Conservation (phyloP, 768 basidiomycete genomes). For the Lactarius sanguifluus region DNA sequence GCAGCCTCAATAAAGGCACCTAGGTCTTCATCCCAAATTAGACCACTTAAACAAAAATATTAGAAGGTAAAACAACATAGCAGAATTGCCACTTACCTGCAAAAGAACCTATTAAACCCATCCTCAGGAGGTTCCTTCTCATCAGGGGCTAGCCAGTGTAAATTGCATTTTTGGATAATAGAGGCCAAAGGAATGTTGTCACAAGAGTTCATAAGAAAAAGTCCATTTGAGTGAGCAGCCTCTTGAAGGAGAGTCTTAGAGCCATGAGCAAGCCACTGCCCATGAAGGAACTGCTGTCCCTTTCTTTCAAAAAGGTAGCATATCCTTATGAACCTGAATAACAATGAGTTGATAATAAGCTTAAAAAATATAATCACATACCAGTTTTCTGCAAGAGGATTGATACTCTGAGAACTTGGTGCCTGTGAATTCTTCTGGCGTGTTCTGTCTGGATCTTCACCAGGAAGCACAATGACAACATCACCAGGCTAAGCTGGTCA, state of each 20-base stretch:
- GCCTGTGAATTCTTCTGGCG: slow-evolving; percentile 44
- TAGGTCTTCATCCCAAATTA: slow-evolving; percentile 51
- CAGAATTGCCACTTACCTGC: slow-evolving; percentile 43
- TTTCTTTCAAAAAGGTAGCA: slow-evolving; percentile 56
- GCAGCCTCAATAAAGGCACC: slow-evolving; percentile 47
- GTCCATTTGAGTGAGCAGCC: slow-evolving; percentile 57
- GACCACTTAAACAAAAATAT: slow-evolving; percentile 36
- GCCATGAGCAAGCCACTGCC: slow-evolving; percentile 69
- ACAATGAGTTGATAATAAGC: neutral
- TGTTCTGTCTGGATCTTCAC: slow-evolving; percentile 45
- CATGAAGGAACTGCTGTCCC: slow-evolving; percentile 58
- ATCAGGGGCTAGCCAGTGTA: slow-evolving; percentile 43
- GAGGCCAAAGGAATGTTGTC: slow-evolving; percentile 53
- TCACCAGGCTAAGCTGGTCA: slow-evolving; percentile 52
- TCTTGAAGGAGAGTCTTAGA: slow-evolving; percentile 67
- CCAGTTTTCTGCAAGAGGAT: slow-evolving; percentile 64
- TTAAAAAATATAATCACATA: slow-evolving; percentile 36
- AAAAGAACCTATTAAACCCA: slow-evolving; percentile 50
- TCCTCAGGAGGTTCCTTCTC: slow-evolving; percentile 52
- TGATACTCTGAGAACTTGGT: slow-evolving; percentile 47
- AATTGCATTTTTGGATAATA: slow-evolving; percentile 58
- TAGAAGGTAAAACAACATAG: neutral
- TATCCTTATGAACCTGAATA: slow-evolving; percentile 66
- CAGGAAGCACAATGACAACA: slow-evolving; percentile 60
- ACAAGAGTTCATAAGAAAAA: slow-evolving; percentile 58